A percentile compares a stretch with the other conserved stretches of the same genome.
These are phyloP conservation scores for Aspergillus pseudotamarii DNA, from an alignment of 2,329 filamentous ascomycete species.

Conservation along the genomic window DNA sequence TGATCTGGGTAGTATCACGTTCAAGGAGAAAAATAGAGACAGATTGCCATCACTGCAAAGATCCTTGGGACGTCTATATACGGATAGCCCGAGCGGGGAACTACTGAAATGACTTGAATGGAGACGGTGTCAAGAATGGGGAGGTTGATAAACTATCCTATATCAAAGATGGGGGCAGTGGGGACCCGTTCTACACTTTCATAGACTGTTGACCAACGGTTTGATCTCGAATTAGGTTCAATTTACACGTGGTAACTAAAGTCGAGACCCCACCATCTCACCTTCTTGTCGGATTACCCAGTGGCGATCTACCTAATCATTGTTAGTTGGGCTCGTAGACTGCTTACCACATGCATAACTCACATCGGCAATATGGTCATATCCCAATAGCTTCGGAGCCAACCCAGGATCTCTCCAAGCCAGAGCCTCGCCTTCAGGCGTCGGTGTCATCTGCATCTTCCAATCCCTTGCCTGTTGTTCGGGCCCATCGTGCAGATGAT, in stretches of 20 bases:
- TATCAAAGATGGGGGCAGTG: conserved; percentile 1
- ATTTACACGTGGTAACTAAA: neutral
- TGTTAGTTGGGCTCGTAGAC: neutral
- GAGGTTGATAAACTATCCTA: neutral
- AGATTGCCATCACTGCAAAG: neutral
- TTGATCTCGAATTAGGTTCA: neutral
- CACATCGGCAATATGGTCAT: conserved; percentile 44
- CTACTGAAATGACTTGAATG: neutral
- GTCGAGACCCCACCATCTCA: neutral
- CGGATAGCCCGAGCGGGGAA: neutral
- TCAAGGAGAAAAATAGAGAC: neutral
- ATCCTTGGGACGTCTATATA: neutral
- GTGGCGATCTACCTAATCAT: neutral
- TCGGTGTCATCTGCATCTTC: conserved; percentile 43
- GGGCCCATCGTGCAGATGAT: conserved; percentile 62
- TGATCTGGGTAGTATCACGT: neutral
- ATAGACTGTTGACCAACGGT: neutral
- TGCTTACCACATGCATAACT: conserved; percentile 10
- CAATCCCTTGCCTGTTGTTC: conserved; percentile 59
- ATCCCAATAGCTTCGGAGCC: conserved; percentile 44
- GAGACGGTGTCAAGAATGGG: neutral
- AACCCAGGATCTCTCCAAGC: conserved; percentile 47
- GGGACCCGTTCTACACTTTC: neutral
- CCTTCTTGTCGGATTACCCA: neutral
- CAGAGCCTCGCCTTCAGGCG: conserved; percentile 44